Base-by-base conservation (phyloP, 805 yeast species). In the Candida adriatica region DNA sequence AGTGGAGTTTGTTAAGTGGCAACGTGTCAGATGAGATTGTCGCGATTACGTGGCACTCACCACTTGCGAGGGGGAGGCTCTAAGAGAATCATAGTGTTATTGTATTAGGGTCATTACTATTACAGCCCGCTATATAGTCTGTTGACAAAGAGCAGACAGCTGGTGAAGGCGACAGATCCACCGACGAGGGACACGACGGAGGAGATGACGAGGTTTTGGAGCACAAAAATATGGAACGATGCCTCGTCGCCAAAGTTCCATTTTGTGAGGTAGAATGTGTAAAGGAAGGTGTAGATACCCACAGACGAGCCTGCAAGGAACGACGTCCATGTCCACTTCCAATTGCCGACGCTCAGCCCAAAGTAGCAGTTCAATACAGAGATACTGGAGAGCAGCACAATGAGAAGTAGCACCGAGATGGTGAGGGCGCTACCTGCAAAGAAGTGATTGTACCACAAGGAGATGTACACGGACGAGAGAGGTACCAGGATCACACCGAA, bases 241-340 rank as follows among this genome's bases (percentile, higher is more conserved):
- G 47, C 46, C 14, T 24, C 29, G 24, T 54, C 57, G 27, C 55
- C 58, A 37, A 54, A 53, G 17, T 36, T 46, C 31, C 42, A 37
- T 19, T 43, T 44, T 10, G 55, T 50, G 11, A 53, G 25, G 23
- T 51, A 42, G 29, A 49, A 40, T 1, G 55, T 37, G 37, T 53
- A 51, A 2, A 33, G 15, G 29, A 54, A 54, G 1, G 49, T 30
- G 29, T 42, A 51, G 5, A 43, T 15, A 14, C 55, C 58, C 13
- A 51, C 35, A n/a, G 51, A 37, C 6, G 41, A 29, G 4, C 57
- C 58, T 33, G 44, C 43, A 8, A 42, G 19, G 40, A 53, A 42
- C 3, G 48, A 34, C 15, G 41, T 36, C 57, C 57, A 51, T 6
- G 42, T 45, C 59, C 59, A 54, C 26, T 44, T 47, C 56, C 58